Evolutionary conservation across 2,329 filamentous ascomycete genomes (phyloP), one percentile per base, ranked within the genome.

Genomic region (Beauveria sp.): DNA sequence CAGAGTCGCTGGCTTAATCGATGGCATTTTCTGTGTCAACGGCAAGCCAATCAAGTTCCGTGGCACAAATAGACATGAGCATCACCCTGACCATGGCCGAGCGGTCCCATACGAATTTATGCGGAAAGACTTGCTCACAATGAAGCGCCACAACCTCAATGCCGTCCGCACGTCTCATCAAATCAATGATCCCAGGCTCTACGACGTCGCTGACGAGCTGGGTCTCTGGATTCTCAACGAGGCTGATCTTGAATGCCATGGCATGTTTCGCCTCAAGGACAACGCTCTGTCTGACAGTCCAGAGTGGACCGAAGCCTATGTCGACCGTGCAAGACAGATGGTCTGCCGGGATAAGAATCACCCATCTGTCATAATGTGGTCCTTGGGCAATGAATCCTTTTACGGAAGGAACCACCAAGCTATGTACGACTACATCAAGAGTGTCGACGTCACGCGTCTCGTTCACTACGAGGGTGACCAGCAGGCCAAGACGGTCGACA

Each of bases 101-200:
- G 79, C 85, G 0, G 83, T 89, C 1, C 84, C 85, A 0, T 79
- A 81, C 30, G 79, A 82, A 0, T 84, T 81, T n/a, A 79, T 90
- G 66, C 77, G 80, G 58, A 72, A 76, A 1, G 87, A 90, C 63
- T 75, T 90, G 3, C 63, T 86, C 2, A 73, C 80, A 4, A 90
- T 90, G 86, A 90, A 89, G 69, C 74, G 73, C 1, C 80, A 87
- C 71, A 88, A 89, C 64, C 81, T 91, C 69, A 91, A 91, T 63
- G 84, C 86, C 2, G 79, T 91, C 10, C 82, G 88, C 1, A 87
- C 84, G 0, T 86, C 80, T 0, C 88, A 91, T 68, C 84, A 91
- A 54, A 81, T 84, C 10, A 86, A 84, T 34, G 83, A 88, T 61
- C 76, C 80, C 1, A 73, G 79, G 9, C 69, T 89, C 0, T 87